Evolutionary conservation across 495 filamentous ascomycete genomes (phyloP), one percentile per base, ranked within the genome.

Genomic region (Physcia stellaris): DNA sequence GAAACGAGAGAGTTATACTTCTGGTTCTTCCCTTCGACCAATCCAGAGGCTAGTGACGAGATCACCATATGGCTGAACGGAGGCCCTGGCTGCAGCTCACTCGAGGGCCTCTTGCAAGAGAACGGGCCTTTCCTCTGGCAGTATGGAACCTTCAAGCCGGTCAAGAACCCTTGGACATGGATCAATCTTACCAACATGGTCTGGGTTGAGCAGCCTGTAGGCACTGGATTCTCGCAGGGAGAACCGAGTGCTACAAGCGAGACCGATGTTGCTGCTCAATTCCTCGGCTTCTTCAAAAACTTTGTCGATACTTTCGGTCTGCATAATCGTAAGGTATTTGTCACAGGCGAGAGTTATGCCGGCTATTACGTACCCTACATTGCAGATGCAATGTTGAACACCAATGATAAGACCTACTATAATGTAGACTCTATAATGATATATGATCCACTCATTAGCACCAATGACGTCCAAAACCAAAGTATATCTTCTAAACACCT

Each of bases 341-440:
- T 84, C 36, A 67, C 77, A 2, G 79, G 79, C 0, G 78, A 83
- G 49, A 77, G 70, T 29, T 80, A 84, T 50, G 82, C 79, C 16
- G 84, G 84, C 4, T 64, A 65, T 40, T 92, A 87, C 46, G 75
- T 85, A 26, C 80, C 84, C 0, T 92, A 88, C 49, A 78, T 92
- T 34, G 75, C 81, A 1, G 67, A 71, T 46, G 77, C 74, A 6
- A 80, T 90, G 65, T 60, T 88, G 47, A 69, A 82, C 39, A 63
- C 62, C 29, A 73, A 84, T 13, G 68, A 90, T 50, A 75, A 57
- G 1, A 62, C 49, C 2, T 78, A 83, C 49, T 83, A 73, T 52
- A 65, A 85, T 47, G 52, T 86, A 9, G 60, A 68, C n/a, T 74
- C 73, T 2, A 68, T 83, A 37, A 61, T 76, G 51, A 73, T 86